Conservation (phyloP, 148 eudicot genomes). For the Camellia sinensis region DNA sequence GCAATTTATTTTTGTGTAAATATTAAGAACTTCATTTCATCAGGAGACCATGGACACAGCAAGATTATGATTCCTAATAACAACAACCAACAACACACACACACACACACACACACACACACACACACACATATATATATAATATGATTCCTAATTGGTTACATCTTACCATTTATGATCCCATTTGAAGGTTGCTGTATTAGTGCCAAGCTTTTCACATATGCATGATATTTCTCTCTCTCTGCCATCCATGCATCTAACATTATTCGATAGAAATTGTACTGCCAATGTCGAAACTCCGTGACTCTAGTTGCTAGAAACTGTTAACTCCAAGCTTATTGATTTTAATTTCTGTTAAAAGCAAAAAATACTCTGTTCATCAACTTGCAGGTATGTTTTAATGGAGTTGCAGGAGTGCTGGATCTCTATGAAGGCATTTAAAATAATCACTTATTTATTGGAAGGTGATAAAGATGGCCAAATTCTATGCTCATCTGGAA, state of each 20-base stretch:
- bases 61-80: too few species aligned
- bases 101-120: too few species aligned
- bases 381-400: slow-evolving; percentile 45
- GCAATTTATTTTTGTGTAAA: background rate
- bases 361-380: background rate
- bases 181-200: background rate
- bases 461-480: slow-evolving; percentile 32
- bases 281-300: background rate
- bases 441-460: slow-evolving; percentile 32
- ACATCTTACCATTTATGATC: background rate
- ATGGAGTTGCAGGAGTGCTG: slow-evolving; percentile 38
- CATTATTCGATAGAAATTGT: background rate
- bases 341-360: background rate
- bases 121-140: background rate
- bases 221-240: background rate
- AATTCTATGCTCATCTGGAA: slow-evolving; percentile 46
- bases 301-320: background rate
- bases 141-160: background rate
- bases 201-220: background rate
- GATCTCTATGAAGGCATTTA: slow-evolving; percentile 41
- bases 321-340: background rate
- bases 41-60: background rate
- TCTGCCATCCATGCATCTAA: background rate
- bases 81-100: too few species aligned
- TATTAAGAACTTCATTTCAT: background rate